phyloP scores from a whole-genome alignment of 2,329 filamentous ascomycete species.

The Cryphonectria carpinicola region DNA sequence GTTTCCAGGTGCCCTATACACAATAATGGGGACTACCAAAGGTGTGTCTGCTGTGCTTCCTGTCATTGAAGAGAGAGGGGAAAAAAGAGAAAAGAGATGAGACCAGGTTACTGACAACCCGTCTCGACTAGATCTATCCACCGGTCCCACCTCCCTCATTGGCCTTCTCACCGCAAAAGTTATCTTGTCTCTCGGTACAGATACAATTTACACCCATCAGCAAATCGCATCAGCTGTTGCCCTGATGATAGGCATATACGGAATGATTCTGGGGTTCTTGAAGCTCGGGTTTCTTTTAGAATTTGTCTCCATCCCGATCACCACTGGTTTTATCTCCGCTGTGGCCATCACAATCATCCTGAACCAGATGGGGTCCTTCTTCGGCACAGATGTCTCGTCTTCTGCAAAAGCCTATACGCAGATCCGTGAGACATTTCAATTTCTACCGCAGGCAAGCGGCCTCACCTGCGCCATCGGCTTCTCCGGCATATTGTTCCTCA shows the following conservation, averaged over 20 bases:
- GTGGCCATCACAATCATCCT: constrained; percentile 68
- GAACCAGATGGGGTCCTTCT: constrained; percentile 65
- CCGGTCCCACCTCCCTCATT: constrained; percentile 67
- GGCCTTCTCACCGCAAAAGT: constrained; percentile 66
- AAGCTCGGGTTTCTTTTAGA: constrained; percentile 69
- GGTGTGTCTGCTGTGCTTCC: constrained; percentile 41
- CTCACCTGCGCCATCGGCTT: constrained; percentile 64
- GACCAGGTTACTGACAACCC: neutral
- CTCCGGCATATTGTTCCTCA: constrained; percentile 58
- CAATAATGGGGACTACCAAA: constrained; percentile 66
- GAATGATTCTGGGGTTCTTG: constrained; percentile 61
- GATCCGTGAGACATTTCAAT: constrained; percentile 61
- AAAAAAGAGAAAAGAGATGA: constrained; percentile 5
- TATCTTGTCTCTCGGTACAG: constrained; percentile 54
- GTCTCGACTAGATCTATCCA: constrained; percentile 56
- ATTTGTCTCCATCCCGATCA: constrained; percentile 66
- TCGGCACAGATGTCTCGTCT: constrained; percentile 56
- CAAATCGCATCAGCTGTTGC: constrained; percentile 65
- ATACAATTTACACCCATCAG: constrained; percentile 51
- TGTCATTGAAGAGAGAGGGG: neutral
- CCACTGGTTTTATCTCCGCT: constrained; percentile 68
- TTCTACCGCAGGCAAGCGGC: constrained; percentile 60
- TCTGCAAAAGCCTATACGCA: constrained; percentile 56
- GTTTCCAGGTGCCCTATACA: constrained; percentile 60
- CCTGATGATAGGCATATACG: constrained; percentile 65